Base-by-base conservation (phyloP, 208 protist species). In the Leishmania tropica region DNA sequence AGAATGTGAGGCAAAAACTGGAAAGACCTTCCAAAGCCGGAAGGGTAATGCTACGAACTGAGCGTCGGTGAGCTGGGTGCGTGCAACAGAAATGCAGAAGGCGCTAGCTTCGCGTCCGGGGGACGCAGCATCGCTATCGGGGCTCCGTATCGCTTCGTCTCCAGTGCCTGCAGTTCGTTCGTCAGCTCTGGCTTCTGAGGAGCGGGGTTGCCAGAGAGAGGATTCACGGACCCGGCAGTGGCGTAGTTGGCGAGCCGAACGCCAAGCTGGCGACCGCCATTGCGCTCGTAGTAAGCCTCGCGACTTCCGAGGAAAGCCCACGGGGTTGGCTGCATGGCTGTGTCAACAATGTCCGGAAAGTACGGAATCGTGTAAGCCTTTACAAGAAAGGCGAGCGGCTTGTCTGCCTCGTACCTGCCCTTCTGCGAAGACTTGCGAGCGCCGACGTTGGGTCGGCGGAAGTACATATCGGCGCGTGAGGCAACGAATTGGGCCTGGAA, bases 261-360 rank as follows among this genome's bases (percentile, higher is more conserved):
- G 45, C 93, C 95, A 0, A 96, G 85, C 54, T 91, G 85, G 1
- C 93, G 88, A 3, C 92, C 93, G 21, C 89, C 87, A 58, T 62
- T 84, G 51, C 76, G 85, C 85, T 96, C 94, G 76, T 92, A 96
- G 83, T 91, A 97, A 15, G 88, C 91, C 83, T 97, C 95, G 5
- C 91, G 89, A 70, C 92, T 95, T 28, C 93, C 93, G 19, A 96
- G 82, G 85, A 97, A 96, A 24, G 92, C 94, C 93, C 93, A 96
- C 48, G 95, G 93, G 58, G 86, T 76, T 15, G 95, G 95, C 70
- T 94, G 88, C 90, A 97, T 96, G 40, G 89, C 85, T 1, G 88
- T 88, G 80, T 96, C 95, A 1, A 96, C 92, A 85, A 97, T 96
- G 76, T 97, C 95, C 40, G 95, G 95, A 72, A 97, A 97, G 84